Conservation (phyloP, 179 eudicot species). For the Gypsophila paniculata region DNA sequence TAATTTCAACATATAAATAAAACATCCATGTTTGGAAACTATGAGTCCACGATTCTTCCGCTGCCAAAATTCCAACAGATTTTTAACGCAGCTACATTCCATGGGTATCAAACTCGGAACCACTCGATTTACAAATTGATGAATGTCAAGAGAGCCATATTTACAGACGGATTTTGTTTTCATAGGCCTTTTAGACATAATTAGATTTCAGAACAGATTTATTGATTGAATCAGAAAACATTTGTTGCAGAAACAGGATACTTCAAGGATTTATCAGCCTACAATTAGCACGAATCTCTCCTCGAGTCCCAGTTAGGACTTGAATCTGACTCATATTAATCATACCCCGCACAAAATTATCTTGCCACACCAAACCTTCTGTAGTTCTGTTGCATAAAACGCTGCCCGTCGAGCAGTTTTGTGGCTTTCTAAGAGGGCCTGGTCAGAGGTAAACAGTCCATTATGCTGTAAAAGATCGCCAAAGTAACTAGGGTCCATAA, state of each 20-base stretch:
- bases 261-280: slow-evolving; percentile 41
- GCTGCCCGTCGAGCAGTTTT: slow-evolving; percentile 33
- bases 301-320: slow-evolving; percentile 44
- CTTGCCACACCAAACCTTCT: slow-evolving; percentile 35
- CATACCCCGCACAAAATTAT: slow-evolving; percentile 55
- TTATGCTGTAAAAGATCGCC: slow-evolving; percentile 33
- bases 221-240: background rate
- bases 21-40: too few species aligned
- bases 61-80: too few species aligned
- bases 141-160: too few species aligned
- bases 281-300: slow-evolving; percentile 59
- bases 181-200: background rate
- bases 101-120: background rate
- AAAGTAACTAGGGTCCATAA: slow-evolving; percentile 47
- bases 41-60: too few species aligned
- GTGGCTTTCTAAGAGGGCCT: slow-evolving; percentile 34
- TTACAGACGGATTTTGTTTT: background rate
- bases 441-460: slow-evolving; percentile 66
- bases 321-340: slow-evolving; percentile 54
- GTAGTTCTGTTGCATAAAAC: slow-evolving; percentile 33
- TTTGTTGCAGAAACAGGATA: background rate
- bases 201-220: background rate
- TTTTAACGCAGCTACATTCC: background rate
- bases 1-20: too few species aligned
- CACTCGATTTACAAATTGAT: too few species aligned